phyloP scores from a whole-genome alignment of 805 yeast species.

The Komagataella pseudopastoris region DNA sequence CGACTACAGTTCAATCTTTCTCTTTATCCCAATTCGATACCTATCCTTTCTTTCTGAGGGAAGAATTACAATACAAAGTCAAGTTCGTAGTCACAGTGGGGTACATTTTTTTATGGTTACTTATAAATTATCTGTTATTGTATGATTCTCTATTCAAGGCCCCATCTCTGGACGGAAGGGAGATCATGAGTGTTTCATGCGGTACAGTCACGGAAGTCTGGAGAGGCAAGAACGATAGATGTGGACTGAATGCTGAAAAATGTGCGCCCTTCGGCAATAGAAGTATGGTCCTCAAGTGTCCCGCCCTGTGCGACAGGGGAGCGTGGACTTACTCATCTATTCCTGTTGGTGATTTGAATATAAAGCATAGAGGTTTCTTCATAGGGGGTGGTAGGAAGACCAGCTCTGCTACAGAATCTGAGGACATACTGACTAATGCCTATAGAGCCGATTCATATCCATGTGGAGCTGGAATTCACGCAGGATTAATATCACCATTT shows the following conservation, averaged over 20 bases:
- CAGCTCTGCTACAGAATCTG: slow-evolving; percentile 4
- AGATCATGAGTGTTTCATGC: slow-evolving; percentile 35
- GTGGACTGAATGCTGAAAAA: slow-evolving; percentile 58
- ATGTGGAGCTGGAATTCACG: slow-evolving; percentile 83
- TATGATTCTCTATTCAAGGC: slow-evolving; percentile 36
- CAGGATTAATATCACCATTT: slow-evolving; percentile 61
- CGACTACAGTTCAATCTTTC: slow-evolving; percentile 23
- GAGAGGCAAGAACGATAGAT: slow-evolving; percentile 62
- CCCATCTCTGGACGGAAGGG: slow-evolving; percentile 9
- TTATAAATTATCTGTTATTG: slow-evolving; percentile 21
- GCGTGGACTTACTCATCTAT: slow-evolving; percentile 65
- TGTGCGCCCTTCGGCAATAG: slow-evolving; percentile 35
- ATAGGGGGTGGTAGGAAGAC: slow-evolving; percentile 59
- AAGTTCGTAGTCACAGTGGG: slow-evolving; percentile 17
- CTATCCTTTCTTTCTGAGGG: slow-evolving; percentile 25
- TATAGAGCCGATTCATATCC: slow-evolving; percentile 84
- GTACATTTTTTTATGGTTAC: slow-evolving; percentile 35
- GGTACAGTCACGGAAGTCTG: slow-evolving; percentile 36
- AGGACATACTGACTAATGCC: slow-evolving; percentile 32
- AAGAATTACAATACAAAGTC: slow-evolving; percentile 13
- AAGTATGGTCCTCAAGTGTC: slow-evolving; percentile 58
- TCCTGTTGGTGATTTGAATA: slow-evolving; percentile 55
- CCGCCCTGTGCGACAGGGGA: slow-evolving; percentile 73
- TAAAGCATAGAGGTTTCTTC: slow-evolving; percentile 58
- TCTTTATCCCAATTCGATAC: slow-evolving; percentile 21